These are phyloP conservation scores for Bolboschoenus planiculmis DNA, from an alignment of 176 grass and related monocot species.

Conservation along the genomic window DNA sequence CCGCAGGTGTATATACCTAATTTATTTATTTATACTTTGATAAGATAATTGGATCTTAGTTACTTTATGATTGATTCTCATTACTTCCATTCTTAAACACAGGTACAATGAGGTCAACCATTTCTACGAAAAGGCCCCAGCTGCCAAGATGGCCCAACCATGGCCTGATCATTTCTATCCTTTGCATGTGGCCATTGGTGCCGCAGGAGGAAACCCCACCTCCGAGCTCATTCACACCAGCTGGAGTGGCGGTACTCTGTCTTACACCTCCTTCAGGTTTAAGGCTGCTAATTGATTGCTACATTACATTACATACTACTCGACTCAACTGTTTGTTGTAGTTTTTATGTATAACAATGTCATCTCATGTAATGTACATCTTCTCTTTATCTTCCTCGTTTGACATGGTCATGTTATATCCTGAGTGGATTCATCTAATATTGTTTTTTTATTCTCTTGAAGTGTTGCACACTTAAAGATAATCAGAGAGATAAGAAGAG, in stretches of 20 bases:
- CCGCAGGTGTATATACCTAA: too few relatives aligned
- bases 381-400: neutral
- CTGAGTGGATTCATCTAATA: neutral
- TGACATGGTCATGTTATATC: neutral
- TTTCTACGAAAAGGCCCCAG: constrained; percentile 56
- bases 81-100: too few relatives aligned
- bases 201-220: constrained; percentile 45
- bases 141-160: constrained; percentile 62
- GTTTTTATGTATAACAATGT: neutral
- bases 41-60: too few relatives aligned
- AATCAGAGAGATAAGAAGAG: too few relatives aligned
- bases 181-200: constrained; percentile 83
- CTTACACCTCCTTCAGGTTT: constrained; percentile 79
- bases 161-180: constrained; percentile 81
- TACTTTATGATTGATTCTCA: too few relatives aligned
- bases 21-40: too few relatives aligned
- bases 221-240: constrained; percentile 69
- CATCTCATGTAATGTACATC: neutral
- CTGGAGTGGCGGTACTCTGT: constrained; percentile 53
- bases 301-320: neutral
- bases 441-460: neutral
- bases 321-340: neutral
- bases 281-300: neutral
- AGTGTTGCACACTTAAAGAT: neutral
- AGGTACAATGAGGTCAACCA: constrained; percentile 72